Conservation (phyloP, 306 rosid genomes). For the Quillaja saponaria region DNA sequence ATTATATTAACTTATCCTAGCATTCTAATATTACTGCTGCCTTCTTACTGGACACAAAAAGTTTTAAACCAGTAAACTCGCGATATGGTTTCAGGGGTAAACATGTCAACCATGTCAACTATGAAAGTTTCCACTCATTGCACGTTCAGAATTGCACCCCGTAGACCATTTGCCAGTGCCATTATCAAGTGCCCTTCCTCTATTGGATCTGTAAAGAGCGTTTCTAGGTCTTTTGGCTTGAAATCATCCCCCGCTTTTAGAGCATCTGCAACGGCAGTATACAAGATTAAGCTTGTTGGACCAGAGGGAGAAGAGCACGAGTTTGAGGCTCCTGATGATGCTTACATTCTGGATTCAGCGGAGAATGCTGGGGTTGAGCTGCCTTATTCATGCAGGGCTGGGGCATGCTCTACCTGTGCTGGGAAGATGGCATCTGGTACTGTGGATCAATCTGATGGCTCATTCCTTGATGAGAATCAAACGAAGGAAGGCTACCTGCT, state of each 20-base stretch:
- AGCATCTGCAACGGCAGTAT: slow-evolving; percentile 58
- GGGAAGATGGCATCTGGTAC: slow-evolving; percentile 60
- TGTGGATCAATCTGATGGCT: slow-evolving; percentile 78
- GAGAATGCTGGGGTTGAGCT: slow-evolving; percentile 75
- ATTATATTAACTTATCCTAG: too few relatives aligned
- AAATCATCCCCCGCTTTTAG: slow-evolving; percentile 53
- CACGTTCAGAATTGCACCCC: slow-evolving; percentile 37
- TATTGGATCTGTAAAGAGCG: slow-evolving; percentile 47
- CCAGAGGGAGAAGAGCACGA: slow-evolving; percentile 61
- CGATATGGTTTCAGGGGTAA: slow-evolving; percentile 39
- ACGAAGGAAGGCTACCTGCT: slow-evolving; percentile 54
- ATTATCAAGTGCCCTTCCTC: slow-evolving; percentile 48
- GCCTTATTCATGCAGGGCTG: slow-evolving; percentile 89
- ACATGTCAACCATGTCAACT: slow-evolving; percentile 60
- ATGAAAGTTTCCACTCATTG: slow-evolving; percentile 45
- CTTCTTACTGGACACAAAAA: too few relatives aligned
- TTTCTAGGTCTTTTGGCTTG: slow-evolving; percentile 56
- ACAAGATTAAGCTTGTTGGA: slow-evolving; percentile 71
- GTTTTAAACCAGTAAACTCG: too few relatives aligned
- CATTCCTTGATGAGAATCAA: slow-evolving; percentile 73
- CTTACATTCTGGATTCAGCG: slow-evolving; percentile 74
- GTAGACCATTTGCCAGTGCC: slow-evolving; percentile 30
- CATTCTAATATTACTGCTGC: too few relatives aligned
- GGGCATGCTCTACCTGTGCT: slow-evolving; percentile 85
- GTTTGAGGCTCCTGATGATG: slow-evolving; percentile 73